These are phyloP conservation scores for Kluyveromyces wickerhamii DNA, from an alignment of 805 yeast genomes.

Conservation along the genomic window DNA sequence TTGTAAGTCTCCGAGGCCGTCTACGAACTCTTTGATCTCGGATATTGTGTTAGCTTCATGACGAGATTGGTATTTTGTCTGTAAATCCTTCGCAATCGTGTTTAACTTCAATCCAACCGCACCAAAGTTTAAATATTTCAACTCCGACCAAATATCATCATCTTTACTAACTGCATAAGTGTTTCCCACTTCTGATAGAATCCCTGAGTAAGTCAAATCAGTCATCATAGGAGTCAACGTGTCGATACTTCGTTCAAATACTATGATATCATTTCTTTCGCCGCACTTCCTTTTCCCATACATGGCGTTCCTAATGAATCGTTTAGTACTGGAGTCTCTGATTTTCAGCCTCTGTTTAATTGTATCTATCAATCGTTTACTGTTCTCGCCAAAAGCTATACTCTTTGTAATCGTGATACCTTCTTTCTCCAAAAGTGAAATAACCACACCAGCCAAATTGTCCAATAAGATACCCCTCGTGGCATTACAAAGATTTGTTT, in stretches of 20 bases:
- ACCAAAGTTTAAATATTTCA: constrained; percentile 68
- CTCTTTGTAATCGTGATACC: constrained; percentile 21
- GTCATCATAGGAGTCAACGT: constrained; percentile 59
- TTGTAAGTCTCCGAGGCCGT: constrained; percentile 59
- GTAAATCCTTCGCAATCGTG: constrained; percentile 59
- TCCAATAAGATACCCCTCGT: constrained; percentile 22
- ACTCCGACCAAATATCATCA: constrained; percentile 30
- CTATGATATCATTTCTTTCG: constrained; percentile 60
- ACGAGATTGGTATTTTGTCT: constrained; percentile 54
- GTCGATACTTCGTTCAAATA: constrained; percentile 75
- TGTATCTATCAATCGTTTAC: constrained; percentile 14
- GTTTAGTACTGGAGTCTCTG: constrained; percentile 11
- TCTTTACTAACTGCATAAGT: constrained; percentile 10
- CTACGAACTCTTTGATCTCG: constrained; percentile 66
- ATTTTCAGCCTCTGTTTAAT: constrained; percentile 14
- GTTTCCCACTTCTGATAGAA: constrained; percentile 64
- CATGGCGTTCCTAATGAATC: constrained; percentile 21
- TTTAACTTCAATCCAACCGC: constrained; percentile 70
- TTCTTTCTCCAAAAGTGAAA: constrained; percentile 16
- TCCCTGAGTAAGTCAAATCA: constrained; percentile 76
- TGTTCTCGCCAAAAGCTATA: constrained; percentile 20
- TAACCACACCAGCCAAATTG: constrained; percentile 22
- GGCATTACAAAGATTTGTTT: constrained; percentile 16
- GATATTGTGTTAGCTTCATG: constrained; percentile 50
- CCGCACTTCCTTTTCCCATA: constrained; percentile 33